Conservation (phyloP, 371 early-diverging fungal species). For the Rhizopus arrhizus region DNA sequence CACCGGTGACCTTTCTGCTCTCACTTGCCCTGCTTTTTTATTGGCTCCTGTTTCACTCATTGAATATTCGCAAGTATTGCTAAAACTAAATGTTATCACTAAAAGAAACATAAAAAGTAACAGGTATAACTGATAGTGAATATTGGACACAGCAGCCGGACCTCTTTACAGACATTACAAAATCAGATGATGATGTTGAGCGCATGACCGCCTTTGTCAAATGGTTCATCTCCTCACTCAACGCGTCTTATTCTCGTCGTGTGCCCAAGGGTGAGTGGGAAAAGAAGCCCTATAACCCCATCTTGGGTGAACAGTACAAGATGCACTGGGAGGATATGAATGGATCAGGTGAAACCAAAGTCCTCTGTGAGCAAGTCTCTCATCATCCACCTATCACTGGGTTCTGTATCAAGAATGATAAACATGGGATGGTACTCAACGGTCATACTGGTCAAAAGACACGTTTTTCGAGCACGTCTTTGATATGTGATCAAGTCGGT, state of each 20-base stretch:
- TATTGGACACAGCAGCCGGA: constrained; percentile 78
- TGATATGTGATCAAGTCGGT: constrained; percentile 52
- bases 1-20: constrained; percentile 74
- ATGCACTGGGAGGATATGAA: constrained; percentile 76
- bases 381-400: constrained; percentile 81
- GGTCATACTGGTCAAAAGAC: constrained; percentile 69
- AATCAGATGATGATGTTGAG: constrained; percentile 61
- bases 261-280: constrained; percentile 63
- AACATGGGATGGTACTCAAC: constrained; percentile 65
- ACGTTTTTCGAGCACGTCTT: constrained; percentile 45
- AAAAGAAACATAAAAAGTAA: too few relatives aligned
- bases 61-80: constrained; percentile 68
- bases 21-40: constrained; percentile 79
- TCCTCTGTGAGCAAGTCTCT: constrained; percentile 72
- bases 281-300: constrained; percentile 85
- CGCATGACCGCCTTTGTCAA: constrained; percentile 69
- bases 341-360: constrained; percentile 59
- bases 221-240: constrained; percentile 80
- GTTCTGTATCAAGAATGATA: constrained; percentile 66
- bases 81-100: too few relatives aligned
- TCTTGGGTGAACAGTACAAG: constrained; percentile 79
- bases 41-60: constrained; percentile 72
- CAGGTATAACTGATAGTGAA: constrained; percentile 43
- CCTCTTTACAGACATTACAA: constrained; percentile 66
- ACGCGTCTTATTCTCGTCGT: constrained; percentile 65